Evolutionary conservation across 768 basidiomycete species (phyloP).

Genomic region (Tubosaeta sp.): DNA sequence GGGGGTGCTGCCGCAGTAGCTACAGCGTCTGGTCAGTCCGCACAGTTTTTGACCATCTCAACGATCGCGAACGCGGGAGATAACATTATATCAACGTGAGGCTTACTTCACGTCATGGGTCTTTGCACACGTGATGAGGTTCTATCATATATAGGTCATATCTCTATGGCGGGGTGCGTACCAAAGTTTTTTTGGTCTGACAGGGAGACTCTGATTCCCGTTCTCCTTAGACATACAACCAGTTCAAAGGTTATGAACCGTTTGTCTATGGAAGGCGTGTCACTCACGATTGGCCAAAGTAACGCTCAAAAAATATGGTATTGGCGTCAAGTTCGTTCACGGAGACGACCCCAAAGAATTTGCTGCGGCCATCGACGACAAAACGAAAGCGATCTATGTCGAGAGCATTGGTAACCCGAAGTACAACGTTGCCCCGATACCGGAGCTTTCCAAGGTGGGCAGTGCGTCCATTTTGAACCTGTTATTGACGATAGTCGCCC

Average conservation of each 20-base stretch:
- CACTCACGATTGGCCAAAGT: conserved; percentile 29
- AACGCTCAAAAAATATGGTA: conserved; percentile 51
- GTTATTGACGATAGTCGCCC: neutral
- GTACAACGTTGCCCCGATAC: conserved; percentile 50
- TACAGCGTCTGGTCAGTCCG: conserved; percentile 55
- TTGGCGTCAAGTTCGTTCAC: conserved; percentile 51
- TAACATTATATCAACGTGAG: conserved; percentile 60
- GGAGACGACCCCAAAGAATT: conserved; percentile 45
- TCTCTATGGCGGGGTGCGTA: conserved; percentile 56
- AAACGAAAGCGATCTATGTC: conserved; percentile 57
- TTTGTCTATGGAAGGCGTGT: neutral
- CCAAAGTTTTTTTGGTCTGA: neutral
- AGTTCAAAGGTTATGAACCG: conserved; percentile 48
- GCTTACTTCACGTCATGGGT: conserved; percentile 1
- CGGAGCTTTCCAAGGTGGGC: conserved; percentile 50
- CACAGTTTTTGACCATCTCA: conserved; percentile 56
- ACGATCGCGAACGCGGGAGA: conserved; percentile 54
- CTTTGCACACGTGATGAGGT: neutral
- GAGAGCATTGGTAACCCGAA: conserved; percentile 64
- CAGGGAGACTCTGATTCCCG: neutral
- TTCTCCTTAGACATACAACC: conserved; percentile 49
- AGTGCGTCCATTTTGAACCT: neutral
- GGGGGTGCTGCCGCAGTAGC: conserved; percentile 59
- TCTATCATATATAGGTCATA: conserved; percentile 33
- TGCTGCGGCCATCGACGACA: conserved; percentile 43